Percentiles rank a stretch among this genome's conserved stretches.
Evolutionary conservation across 768 basidiomycete species (phyloP).

Genomic region (Calocybe indica): DNA sequence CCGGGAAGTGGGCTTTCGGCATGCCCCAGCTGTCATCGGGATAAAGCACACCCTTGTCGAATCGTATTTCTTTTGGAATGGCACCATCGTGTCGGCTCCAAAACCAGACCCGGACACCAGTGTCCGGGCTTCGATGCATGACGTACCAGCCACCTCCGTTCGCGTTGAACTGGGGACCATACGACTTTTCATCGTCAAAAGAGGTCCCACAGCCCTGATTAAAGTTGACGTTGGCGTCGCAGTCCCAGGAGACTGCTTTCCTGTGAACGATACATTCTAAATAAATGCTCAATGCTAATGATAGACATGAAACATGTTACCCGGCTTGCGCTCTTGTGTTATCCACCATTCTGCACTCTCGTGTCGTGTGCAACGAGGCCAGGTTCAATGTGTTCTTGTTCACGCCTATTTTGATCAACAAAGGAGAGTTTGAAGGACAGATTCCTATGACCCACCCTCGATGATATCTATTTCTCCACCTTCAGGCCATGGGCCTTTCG

Average conservation of each 20-base stretch:
- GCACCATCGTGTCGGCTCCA: slow-evolving; percentile 40
- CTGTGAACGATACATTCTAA: slow-evolving; percentile 18
- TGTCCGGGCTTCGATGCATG: slow-evolving; percentile 31
- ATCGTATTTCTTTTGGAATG: slow-evolving; percentile 29
- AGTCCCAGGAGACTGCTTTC: slow-evolving; percentile 33
- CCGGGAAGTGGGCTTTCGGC: slow-evolving; percentile 46
- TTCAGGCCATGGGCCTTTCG: slow-evolving; percentile 47
- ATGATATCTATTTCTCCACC: slow-evolving; percentile 59
- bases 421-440: not conserved
- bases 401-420: slow-evolving; percentile 33
- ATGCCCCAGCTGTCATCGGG: slow-evolving; percentile 30
- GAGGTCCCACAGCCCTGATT: slow-evolving; percentile 61
- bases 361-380: slow-evolving; percentile 48
- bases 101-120: slow-evolving; percentile 57
- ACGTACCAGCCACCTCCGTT: slow-evolving; percentile 58
- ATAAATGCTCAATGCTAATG: not conserved
- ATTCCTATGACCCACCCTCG: slow-evolving; percentile 32
- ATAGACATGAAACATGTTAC: slow-evolving; percentile 22
- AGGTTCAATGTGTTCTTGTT: slow-evolving; percentile 40
- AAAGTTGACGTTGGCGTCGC: slow-evolving; percentile 41
- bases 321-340: slow-evolving; percentile 36
- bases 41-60: slow-evolving; percentile 8
- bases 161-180: slow-evolving; percentile 42
- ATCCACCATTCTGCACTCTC: slow-evolving; percentile 38
- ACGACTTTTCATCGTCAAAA: slow-evolving; percentile 32